A percentile compares a stretch with the other conserved stretches of the same genome.
phyloP scores from a whole-genome alignment of 2,329 filamentous ascomycete species.

The Cryphonectria parasitica region DNA sequence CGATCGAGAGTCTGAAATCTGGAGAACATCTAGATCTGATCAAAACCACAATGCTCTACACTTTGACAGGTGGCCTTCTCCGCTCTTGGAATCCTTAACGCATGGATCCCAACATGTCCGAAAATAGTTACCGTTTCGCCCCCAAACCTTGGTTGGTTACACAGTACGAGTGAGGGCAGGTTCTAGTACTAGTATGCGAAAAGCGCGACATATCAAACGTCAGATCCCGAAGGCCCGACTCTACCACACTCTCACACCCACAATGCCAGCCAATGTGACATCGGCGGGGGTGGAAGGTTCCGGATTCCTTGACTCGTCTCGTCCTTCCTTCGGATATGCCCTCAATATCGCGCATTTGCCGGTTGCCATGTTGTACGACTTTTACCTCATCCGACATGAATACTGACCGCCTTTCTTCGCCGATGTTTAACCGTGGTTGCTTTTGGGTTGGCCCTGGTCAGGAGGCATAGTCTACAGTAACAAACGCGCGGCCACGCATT shows the following conservation, averaged over 20 bases:
- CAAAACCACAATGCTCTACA: slow-evolving; percentile 3
- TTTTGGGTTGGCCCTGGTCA: slow-evolving; percentile 6
- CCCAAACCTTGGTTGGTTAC: neutral
- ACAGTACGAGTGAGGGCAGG: neutral
- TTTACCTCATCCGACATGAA: slow-evolving; percentile 28
- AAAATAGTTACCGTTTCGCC: slow-evolving; percentile 9
- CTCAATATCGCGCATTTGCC: slow-evolving; percentile 13
- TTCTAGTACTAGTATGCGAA: neutral
- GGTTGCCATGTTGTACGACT: slow-evolving; percentile 21
- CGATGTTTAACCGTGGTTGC: slow-evolving; percentile 26
- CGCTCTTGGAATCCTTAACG: slow-evolving; percentile 4
- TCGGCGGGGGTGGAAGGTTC: slow-evolving; percentile 14
- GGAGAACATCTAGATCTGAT: slow-evolving; percentile 27
- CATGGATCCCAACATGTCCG: neutral
- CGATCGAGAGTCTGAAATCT: slow-evolving; percentile 26
- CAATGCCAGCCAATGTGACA: slow-evolving; percentile 16
- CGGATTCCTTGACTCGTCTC: slow-evolving; percentile 20
- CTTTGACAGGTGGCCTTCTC: slow-evolving; percentile 14
- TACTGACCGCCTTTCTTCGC: slow-evolving; percentile 29
- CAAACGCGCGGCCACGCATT: slow-evolving; percentile 2
- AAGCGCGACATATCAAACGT: slow-evolving; percentile 4
- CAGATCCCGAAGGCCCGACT: slow-evolving; percentile 13
- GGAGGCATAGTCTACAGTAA: neutral
- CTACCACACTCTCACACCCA: neutral
- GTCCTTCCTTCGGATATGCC: slow-evolving; percentile 12